Evolutionary conservation across 2,329 filamentous ascomycete species (phyloP), one percentile per base, ranked within the genome.

Genomic region (Aschersonia sp.): DNA sequence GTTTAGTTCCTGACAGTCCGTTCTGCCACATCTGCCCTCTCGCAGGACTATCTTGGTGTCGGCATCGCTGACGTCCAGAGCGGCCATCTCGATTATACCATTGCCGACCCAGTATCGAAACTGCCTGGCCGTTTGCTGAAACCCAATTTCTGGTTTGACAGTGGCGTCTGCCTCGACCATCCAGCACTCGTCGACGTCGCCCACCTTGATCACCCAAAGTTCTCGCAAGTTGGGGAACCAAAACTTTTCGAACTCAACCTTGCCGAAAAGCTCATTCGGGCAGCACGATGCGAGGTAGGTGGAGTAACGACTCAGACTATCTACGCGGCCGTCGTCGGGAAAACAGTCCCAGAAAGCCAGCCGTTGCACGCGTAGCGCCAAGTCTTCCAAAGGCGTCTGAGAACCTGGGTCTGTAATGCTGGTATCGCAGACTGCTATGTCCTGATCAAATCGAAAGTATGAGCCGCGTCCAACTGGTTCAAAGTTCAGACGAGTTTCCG

Each of bases 281-380:
- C 62, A 64, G 44, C 57, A 60, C 22, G 56, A 55, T 4, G 60
- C 57, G 14, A 67, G 54, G 47, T 64, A 66, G n/a, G 58, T 54
- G 12, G 61, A 60, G 51, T 65, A 66, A 40, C 56, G 59, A 29
- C 56, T 54, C 7, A 59, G 61, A 4, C 57, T 55, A 42, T 64
- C 61, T 29, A 66, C 59, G 40, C 58, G 57, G 5, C 58, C 60
- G 42, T 67, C 64, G 49, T 67, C 64, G 1, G 63, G 63, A 48
- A 63, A 63, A 50, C 64, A 67, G 51, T 67, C 64, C 64, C 64
- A 67, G 44, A 65, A 66, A 9, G 61, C 63, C 33, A 66, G 53
- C 41, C 61, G 58, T 49, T 60, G 58, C 47, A 65, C 57, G 30
- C 56, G 56, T 14, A 59, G 58, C 1, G 62, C 63, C 33, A 67